Evolutionary conservation across 495 filamentous ascomycete genomes (phyloP).

Genomic region (Aeminium ludgeri): DNA sequence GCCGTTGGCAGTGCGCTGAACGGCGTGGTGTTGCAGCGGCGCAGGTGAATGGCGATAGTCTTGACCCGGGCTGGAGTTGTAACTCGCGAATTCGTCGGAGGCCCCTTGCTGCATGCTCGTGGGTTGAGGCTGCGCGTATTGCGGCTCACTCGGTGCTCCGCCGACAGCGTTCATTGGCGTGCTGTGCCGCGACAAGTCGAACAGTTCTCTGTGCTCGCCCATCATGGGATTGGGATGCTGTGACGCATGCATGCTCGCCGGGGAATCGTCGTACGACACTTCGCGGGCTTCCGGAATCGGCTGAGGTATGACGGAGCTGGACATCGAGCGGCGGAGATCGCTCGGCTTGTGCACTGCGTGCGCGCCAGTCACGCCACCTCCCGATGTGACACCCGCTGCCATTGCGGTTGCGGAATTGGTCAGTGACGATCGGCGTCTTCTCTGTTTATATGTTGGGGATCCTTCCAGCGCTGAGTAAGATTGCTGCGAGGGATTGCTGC

Average conservation of each 20-base stretch:
- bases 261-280: constrained; percentile 41
- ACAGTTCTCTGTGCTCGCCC: constrained; percentile 55
- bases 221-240: constrained; percentile 34
- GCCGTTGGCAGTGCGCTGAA: constrained; percentile 45
- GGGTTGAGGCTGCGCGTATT: constrained; percentile 1
- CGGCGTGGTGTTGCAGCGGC: constrained; percentile 40
- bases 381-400: constrained; percentile 38
- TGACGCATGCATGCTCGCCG: constrained; percentile 36
- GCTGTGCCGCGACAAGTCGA: constrained; percentile 70
- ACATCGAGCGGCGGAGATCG: constrained; percentile 81
- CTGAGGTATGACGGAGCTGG: constrained; percentile 63
- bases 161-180: constrained; percentile 74
- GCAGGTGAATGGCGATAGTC: constrained; percentile 1
- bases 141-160: constrained; percentile 2
- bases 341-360: constrained; percentile 58
- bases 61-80: constrained; percentile 36
- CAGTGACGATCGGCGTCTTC: constrained; percentile 79
- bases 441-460: constrained; percentile 95
- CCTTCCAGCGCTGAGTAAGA: constrained; percentile 94
- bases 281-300: constrained; percentile 56
- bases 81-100: constrained; percentile 52
- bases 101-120: constrained; percentile 20
- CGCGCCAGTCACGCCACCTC: constrained; percentile 28
- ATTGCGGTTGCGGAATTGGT: constrained; percentile 46
- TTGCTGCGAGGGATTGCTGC: constrained; percentile 56